Conservation (phyloP, 192 early-diverging fungal genomes). For the Dimargaris cristalligena region DNA sequence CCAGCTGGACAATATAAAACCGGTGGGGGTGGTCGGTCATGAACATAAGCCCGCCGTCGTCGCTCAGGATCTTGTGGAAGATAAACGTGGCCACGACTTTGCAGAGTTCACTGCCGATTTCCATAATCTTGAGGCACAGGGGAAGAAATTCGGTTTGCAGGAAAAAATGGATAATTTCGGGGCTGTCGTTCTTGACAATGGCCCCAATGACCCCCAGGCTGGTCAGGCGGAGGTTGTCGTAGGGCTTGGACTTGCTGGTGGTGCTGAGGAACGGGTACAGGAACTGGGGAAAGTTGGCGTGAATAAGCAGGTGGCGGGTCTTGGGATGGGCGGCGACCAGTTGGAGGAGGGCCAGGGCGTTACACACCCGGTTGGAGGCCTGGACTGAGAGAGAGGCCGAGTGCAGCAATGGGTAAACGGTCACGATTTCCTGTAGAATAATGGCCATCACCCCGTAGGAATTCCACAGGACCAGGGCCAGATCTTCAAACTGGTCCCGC, state of each 20-base stretch:
- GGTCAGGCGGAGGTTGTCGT: slow-evolving; percentile 90
- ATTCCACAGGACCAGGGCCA: slow-evolving; percentile 96
- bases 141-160: slow-evolving; percentile 95
- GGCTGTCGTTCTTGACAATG: slow-evolving; percentile 93
- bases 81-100: slow-evolving; percentile 99
- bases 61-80: slow-evolving; percentile 89
- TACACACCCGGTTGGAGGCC: slow-evolving; percentile 89
- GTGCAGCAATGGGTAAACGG: slow-evolving; percentile 81
- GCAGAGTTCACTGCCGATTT: slow-evolving; percentile 87
- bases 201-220: slow-evolving; percentile 92
- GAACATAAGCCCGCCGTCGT: slow-evolving; percentile 70
- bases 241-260: slow-evolving; percentile 81
- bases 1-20: slow-evolving; percentile 88
- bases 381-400: slow-evolving; percentile 75
- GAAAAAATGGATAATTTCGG: slow-evolving; percentile 89
- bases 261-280: slow-evolving; percentile 98
- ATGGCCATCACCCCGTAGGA: slow-evolving; percentile 92
- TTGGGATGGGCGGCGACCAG: slow-evolving; percentile 90
- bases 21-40: slow-evolving; percentile 36
- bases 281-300: slow-evolving; percentile 87
- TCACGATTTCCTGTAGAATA: slow-evolving; percentile 86
- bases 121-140: slow-evolving; percentile 96
- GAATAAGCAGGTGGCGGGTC: slow-evolving; percentile 47
- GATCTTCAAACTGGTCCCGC: slow-evolving; percentile 85
- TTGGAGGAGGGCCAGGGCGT: slow-evolving; percentile 86